A percentile compares a stretch with the other conserved stretches of the same genome.
These are phyloP conservation scores for Trichophyton mentagrophytes DNA, from an alignment of 2,329 filamentous ascomycete genomes.

Conservation along the genomic window DNA sequence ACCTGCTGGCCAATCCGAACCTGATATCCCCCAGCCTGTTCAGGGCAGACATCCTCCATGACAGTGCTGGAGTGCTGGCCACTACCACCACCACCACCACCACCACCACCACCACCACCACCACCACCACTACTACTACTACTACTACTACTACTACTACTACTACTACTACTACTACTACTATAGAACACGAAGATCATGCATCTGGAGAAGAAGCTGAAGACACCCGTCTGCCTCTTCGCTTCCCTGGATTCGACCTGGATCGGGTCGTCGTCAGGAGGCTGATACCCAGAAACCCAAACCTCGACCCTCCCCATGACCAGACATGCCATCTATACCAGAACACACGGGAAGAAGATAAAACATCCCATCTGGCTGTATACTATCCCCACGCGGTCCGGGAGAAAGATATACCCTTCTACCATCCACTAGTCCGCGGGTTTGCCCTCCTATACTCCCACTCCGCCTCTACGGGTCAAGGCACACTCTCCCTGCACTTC, in stretches of 20 bases:
- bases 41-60: slow-evolving; percentile 48
- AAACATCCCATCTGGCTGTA: slow-evolving; percentile 45
- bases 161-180: slow-evolving; percentile 6
- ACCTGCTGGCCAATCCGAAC: slow-evolving; percentile 42
- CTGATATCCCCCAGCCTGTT: slow-evolving; percentile 47
- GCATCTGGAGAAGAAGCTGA: neutral
- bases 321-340: slow-evolving; percentile 70
- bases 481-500: slow-evolving; percentile 40
- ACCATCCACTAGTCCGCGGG: slow-evolving; percentile 65
- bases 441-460: slow-evolving; percentile 62
- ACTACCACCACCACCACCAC: slow-evolving; percentile 13
- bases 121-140: too few species aligned
- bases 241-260: slow-evolving; percentile 27
- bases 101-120: too few species aligned
- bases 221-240: neutral
- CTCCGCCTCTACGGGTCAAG: slow-evolving; percentile 18
- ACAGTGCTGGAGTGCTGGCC: slow-evolving; percentile 33
- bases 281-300: slow-evolving; percentile 69
- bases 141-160: slow-evolving; percentile 7
- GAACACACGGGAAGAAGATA: slow-evolving; percentile 12
- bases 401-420: slow-evolving; percentile 61
- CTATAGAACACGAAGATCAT: slow-evolving; percentile 10
- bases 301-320: slow-evolving; percentile 59
- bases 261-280: slow-evolving; percentile 58
- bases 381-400: slow-evolving; percentile 62